phyloP scores from a whole-genome alignment of 225 moss, liverwort and hornwort species.

The Pseudoscleropodium purum region DNA sequence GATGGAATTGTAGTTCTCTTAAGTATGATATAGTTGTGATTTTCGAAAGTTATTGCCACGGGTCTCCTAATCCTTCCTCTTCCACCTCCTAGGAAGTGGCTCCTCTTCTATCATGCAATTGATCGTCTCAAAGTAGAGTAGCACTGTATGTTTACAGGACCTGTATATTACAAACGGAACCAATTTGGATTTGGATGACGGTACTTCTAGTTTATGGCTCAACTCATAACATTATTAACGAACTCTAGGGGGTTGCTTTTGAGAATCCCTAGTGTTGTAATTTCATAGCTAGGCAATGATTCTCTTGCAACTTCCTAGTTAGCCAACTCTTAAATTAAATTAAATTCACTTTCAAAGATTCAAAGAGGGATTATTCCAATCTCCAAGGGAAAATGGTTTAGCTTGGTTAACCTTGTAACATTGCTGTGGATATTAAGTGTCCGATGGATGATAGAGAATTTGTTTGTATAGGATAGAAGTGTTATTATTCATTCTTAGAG shows the following conservation, averaged over 20 bases:
- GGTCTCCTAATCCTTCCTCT: not conserved
- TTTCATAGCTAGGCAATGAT: not conserved
- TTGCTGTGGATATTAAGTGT: too few relatives aligned
- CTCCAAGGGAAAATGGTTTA: not conserved
- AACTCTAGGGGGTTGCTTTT: not conserved
- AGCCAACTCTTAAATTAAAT: not conserved
- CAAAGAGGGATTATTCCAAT: not conserved
- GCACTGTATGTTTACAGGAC: not conserved
- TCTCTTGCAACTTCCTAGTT: not conserved
- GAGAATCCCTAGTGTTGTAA: not conserved
- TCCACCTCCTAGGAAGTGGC: not conserved
- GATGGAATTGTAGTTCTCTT: not conserved
- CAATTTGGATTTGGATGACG: not conserved
- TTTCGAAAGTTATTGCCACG: not conserved
- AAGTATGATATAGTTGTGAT: not conserved
- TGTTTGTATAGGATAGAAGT: too few relatives aligned
- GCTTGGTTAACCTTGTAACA: not conserved
- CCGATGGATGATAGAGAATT: too few relatives aligned
- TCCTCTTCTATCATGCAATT: not conserved
- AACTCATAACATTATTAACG: not conserved
- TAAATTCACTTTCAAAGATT: rapidly evolving
- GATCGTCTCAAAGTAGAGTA: not conserved
- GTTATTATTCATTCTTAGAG: too few relatives aligned
- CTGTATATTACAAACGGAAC: not conserved
- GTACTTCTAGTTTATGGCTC: not conserved